These are phyloP conservation scores for Epichloe scottii DNA, from an alignment of 2,329 filamentous ascomycete species.

Conservation along the genomic window DNA sequence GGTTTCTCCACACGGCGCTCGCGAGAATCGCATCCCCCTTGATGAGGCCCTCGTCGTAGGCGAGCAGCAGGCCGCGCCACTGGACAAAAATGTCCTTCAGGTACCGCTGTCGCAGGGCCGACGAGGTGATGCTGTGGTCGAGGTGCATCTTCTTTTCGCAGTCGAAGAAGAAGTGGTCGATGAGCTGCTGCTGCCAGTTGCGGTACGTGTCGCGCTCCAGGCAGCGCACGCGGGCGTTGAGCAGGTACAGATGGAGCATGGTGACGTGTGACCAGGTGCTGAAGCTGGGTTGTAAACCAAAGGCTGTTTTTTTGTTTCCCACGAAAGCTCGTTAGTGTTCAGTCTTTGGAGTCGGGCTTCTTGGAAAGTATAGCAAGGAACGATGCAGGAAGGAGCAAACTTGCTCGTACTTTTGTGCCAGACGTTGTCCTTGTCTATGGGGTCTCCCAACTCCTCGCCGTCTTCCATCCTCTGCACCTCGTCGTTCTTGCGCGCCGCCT, in stretches of 20 bases:
- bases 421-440: conserved; percentile 18
- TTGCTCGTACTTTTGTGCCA: conserved; percentile 62
- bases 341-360: no score
- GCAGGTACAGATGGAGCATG: conserved; percentile 89
- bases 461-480: conserved; percentile 58
- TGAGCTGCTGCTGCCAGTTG: conserved; percentile 77
- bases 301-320: conserved; percentile 35
- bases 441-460: conserved; percentile 65
- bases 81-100: conserved; percentile 86
- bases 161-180: conserved; percentile 91
- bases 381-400: conserved; percentile 9
- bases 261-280: conserved; percentile 93
- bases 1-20: conserved; percentile 81
- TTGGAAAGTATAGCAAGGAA: no score
- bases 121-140: conserved; percentile 57
- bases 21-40: conserved; percentile 68
- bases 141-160: conserved; percentile 75
- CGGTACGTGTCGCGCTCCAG: conserved; percentile 57
- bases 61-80: conserved; percentile 77
- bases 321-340: background rate
- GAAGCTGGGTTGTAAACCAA: conserved; percentile 75
- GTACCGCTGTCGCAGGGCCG: conserved; percentile 48
- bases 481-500: conserved; percentile 50
- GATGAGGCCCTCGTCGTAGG: conserved; percentile 71
- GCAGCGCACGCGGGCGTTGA: conserved; percentile 71